Evolutionary conservation across 768 basidiomycete genomes (phyloP).

Genomic region (Boletus tomentosulus): DNA sequence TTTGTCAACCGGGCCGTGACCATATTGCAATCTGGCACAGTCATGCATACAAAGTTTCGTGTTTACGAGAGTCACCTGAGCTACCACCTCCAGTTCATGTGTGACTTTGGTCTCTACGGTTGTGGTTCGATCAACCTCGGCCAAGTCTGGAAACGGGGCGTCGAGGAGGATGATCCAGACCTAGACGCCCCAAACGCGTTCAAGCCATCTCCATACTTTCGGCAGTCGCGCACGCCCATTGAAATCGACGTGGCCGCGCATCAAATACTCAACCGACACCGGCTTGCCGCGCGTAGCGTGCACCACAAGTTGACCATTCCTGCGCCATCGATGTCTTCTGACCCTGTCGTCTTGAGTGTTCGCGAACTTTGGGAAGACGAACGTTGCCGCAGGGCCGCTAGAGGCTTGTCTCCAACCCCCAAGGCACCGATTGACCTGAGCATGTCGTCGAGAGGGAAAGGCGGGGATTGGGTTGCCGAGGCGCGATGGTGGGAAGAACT

Average conservation of each 20-base stretch:
- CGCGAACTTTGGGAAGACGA: conserved; percentile 98
- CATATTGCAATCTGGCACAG: conserved; percentile 75
- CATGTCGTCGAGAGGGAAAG: conserved; percentile 52
- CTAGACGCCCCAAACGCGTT: conserved; percentile 27
- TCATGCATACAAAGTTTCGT: conserved; percentile 74
- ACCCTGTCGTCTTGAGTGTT: conserved; percentile 82
- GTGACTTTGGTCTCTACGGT: conserved; percentile 92
- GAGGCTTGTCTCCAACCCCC: conserved; percentile 70
- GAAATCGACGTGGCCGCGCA: conserved; percentile 82
- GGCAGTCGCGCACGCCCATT: conserved; percentile 65
- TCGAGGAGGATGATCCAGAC: conserved; percentile 24
- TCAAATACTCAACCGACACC: conserved; percentile 82
- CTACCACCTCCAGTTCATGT: conserved; percentile 87
- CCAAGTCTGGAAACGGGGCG: conserved; percentile 56
- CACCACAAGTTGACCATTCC: conserved; percentile 67
- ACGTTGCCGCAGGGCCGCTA: conserved; percentile 60
- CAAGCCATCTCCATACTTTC: conserved; percentile 53
- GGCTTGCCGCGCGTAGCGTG: conserved; percentile 55
- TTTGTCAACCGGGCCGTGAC: conserved; percentile 65
- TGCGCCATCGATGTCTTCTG: conserved; percentile 44
- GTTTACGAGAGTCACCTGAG: conserved; percentile 90
- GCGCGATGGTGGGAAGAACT: conserved; percentile 75
- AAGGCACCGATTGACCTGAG: conserved; percentile 68
- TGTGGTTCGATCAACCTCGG: conserved; percentile 84
- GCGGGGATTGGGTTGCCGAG: conserved; percentile 68